Evolutionary conservation across 192 early-diverging fungal species (phyloP).

Genomic region (Coemansia sp.): DNA sequence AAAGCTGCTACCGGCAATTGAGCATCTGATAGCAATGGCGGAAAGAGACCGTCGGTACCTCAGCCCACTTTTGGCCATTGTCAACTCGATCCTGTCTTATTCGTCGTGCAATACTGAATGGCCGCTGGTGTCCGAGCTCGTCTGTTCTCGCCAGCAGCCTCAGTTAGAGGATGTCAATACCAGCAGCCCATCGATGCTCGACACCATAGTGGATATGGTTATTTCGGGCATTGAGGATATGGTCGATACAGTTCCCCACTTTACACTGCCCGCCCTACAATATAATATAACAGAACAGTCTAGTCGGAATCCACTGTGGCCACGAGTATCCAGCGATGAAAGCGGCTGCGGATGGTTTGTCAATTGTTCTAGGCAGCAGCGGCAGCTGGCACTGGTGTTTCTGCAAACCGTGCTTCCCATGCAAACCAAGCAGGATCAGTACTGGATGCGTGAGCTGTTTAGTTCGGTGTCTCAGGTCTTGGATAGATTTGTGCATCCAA

Average conservation of each 20-base stretch:
- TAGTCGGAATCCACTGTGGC: slow-evolving; percentile 12
- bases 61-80: slow-evolving; percentile 19
- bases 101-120: not conserved
- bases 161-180: not conserved
- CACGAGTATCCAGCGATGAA: slow-evolving; percentile 35
- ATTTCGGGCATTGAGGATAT: slow-evolving; percentile 39
- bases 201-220: slow-evolving; percentile 26
- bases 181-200: slow-evolving; percentile 11
- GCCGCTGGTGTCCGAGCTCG: slow-evolving; percentile 6
- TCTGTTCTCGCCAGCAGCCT: not conserved
- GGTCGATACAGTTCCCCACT: slow-evolving; percentile 23
- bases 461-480: slow-evolving; percentile 1
- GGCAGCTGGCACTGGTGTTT: slow-evolving; percentile 14
- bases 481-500: not conserved
- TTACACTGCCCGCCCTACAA: not conserved
- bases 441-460: slow-evolving; percentile 5
- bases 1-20: slow-evolving; percentile 15
- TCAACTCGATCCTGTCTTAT: slow-evolving; percentile 1
- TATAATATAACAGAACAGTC: no score
- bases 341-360: slow-evolving; percentile 41
- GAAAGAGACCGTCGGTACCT: slow-evolving; percentile 30
- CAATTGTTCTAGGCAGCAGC: slow-evolving; percentile 7
- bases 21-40: slow-evolving; percentile 22
- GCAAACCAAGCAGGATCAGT: slow-evolving; percentile 2
- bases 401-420: slow-evolving; percentile 5